Evolutionary conservation across 148 eudicot species (phyloP).

Genomic region (Fagopyrum tataricum): DNA sequence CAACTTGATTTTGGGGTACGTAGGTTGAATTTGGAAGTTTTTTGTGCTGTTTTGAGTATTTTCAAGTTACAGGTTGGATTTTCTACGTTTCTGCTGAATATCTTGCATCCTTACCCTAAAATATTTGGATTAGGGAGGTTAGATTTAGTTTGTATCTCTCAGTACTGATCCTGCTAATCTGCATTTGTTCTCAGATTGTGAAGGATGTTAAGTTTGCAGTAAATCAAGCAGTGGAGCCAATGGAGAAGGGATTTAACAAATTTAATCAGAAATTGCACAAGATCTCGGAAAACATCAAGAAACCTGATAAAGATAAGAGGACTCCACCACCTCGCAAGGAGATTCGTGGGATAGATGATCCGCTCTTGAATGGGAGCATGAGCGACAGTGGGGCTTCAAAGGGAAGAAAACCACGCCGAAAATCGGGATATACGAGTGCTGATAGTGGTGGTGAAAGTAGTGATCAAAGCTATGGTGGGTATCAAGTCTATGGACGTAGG

Average conservation of each 20-base stretch:
- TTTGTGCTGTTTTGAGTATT: too few species aligned
- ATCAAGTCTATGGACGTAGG: slow-evolving; percentile 66
- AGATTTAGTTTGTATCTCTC: not conserved
- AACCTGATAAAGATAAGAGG: slow-evolving; percentile 51
- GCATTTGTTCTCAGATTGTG: slow-evolving; percentile 52
- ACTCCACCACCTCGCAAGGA: slow-evolving; percentile 48
- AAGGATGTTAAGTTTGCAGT: slow-evolving; percentile 84
- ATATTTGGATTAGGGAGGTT: not conserved
- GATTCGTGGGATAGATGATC: slow-evolving; percentile 94
- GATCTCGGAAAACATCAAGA: slow-evolving; percentile 84
- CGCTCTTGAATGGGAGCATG: slow-evolving; percentile 77
- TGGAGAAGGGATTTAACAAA: slow-evolving; percentile 83
- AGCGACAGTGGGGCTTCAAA: slow-evolving; percentile 63
- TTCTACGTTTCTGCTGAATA: not conserved
- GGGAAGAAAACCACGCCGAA: slow-evolving; percentile 56
- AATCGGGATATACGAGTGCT: slow-evolving; percentile 73
- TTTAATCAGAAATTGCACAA: slow-evolving; percentile 77
- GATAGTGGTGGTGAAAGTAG: slow-evolving; percentile 99
- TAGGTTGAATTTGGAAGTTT: not conserved
- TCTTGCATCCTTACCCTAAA: not conserved
- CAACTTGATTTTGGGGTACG: not conserved
- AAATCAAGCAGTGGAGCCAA: slow-evolving; percentile 86
- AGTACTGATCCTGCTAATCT: slow-evolving; percentile 1
- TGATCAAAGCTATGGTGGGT: slow-evolving; percentile 66
- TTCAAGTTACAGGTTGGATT: not conserved